Conservation (phyloP, 495 filamentous ascomycete species). For the Choiromyces venosus region DNA sequence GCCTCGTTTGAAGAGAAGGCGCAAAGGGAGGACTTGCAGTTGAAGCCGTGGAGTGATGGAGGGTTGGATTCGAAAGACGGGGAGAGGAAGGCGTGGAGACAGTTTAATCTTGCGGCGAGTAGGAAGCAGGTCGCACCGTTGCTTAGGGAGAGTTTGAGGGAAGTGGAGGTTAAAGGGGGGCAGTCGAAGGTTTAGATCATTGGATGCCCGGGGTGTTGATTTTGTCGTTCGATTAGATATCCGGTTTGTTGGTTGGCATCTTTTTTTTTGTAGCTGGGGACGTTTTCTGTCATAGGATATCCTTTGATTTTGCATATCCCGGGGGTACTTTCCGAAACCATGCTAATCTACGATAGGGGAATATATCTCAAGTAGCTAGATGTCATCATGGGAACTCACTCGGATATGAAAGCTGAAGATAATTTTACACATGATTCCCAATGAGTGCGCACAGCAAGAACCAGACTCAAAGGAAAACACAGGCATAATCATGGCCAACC, state of each 20-base stretch:
- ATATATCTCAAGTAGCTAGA: not conserved
- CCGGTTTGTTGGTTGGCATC: not conserved
- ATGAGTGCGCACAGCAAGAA: not conserved
- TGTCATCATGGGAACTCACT: not conserved
- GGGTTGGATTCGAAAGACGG: slow-evolving; percentile 38
- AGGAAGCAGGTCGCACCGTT: slow-evolving; percentile 87
- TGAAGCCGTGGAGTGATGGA: slow-evolving; percentile 46
- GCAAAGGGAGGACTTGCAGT: slow-evolving; percentile 53
- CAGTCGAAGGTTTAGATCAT: slow-evolving; percentile 15
- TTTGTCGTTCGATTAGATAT: not conserved
- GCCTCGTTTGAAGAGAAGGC: slow-evolving; percentile 52
- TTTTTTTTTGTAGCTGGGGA: not conserved
- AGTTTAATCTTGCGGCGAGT: slow-evolving; percentile 62
- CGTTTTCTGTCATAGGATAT: not conserved
- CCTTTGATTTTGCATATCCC: not conserved
- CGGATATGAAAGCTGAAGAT: not conserved
- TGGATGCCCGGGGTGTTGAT: not conserved
- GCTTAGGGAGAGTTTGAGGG: slow-evolving; percentile 51
- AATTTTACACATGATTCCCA: not conserved
- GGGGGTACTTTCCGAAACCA: not conserved
- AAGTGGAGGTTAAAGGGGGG: not conserved
- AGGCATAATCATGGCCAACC: not conserved
- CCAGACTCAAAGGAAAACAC: not conserved
- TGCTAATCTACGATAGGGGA: not conserved
- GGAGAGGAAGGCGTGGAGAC: slow-evolving; percentile 59